Evolutionary conservation across 2,329 filamentous ascomycete genomes (phyloP).

Genomic region (Botrytis galanthina): DNA sequence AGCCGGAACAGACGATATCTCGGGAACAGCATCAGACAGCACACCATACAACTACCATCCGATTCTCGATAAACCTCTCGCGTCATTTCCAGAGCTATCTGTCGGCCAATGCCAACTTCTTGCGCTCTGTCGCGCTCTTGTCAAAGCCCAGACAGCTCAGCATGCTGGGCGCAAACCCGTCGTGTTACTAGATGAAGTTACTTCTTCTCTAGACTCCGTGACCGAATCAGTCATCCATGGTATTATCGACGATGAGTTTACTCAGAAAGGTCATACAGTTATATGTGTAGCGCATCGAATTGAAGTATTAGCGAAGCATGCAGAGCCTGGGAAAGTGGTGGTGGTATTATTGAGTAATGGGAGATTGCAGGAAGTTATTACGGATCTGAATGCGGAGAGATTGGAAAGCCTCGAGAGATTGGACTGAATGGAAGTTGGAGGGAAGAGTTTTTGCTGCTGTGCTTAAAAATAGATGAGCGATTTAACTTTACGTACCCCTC

Average conservation of each 20-base stretch:
- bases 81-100: neutral
- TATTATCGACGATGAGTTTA: slow-evolving; percentile 5
- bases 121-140: neutral
- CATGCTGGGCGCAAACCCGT: neutral
- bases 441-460: neutral
- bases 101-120: slow-evolving; percentile 13
- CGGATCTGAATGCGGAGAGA: neutral
- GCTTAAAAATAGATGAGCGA: neutral
- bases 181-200: slow-evolving; percentile 5
- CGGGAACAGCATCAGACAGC: neutral
- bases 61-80: neutral
- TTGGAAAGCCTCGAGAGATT: slow-evolving; percentile 5
- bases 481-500: too few relatives aligned
- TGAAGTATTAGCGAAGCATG: neutral
- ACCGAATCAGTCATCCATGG: neutral
- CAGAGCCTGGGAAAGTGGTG: neutral
- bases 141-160: neutral
- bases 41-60: neutral
- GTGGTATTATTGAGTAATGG: neutral
- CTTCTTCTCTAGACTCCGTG: neutral
- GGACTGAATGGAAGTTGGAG: neutral
- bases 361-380: slow-evolving; percentile 7
- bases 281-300: slow-evolving; percentile 8
- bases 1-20: neutral
- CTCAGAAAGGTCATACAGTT: neutral